Conservation (phyloP, 1,139 yeast species). For the Groenewaldozyma sp. region DNA sequence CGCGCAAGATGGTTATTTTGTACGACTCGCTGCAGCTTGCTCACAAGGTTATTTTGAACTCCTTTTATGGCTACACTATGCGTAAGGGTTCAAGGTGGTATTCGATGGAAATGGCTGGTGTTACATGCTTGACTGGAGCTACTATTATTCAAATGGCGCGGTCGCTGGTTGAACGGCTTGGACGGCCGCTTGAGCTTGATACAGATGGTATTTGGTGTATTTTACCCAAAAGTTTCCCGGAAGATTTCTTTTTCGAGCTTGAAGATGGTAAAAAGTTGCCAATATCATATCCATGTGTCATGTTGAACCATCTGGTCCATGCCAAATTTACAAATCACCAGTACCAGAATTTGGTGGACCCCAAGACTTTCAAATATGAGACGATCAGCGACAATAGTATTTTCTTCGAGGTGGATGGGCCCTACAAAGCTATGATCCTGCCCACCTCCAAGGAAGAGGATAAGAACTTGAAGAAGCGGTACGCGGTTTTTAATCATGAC, state of each 20-base stretch:
- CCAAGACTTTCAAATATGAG: constrained; percentile 56
- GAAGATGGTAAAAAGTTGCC: constrained; percentile 70
- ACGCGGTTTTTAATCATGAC: constrained; percentile 94
- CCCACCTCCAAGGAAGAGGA: constrained; percentile 98
- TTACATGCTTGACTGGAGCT: constrained; percentile 96
- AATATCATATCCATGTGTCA: constrained; percentile 90
- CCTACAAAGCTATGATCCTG: constrained; percentile 92
- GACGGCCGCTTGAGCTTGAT: constrained; percentile 91
- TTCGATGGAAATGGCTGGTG: constrained; percentile 99
- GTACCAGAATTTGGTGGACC: constrained; percentile 78
- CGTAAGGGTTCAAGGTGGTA: constrained; percentile 99
- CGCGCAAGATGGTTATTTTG: constrained; percentile 84
- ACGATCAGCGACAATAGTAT: constrained; percentile 86
- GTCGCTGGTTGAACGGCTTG: constrained; percentile 82
- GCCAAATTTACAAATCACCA: constrained; percentile 87
- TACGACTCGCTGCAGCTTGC: constrained; percentile 95
- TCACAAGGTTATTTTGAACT: constrained; percentile 91
- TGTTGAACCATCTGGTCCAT: constrained; percentile 92
- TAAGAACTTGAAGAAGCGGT: constrained; percentile 89
- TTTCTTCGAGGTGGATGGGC: constrained; percentile 98
- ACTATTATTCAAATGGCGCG: constrained; percentile 97
- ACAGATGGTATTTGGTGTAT: constrained; percentile 99
- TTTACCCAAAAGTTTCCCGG: constrained; percentile 87
- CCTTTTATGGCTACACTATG: constrained; percentile 98
- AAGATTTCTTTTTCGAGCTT: constrained; percentile 61